Evolutionary conservation across 768 basidiomycete species (phyloP).

Genomic region (Lactarius trivialis): DNA sequence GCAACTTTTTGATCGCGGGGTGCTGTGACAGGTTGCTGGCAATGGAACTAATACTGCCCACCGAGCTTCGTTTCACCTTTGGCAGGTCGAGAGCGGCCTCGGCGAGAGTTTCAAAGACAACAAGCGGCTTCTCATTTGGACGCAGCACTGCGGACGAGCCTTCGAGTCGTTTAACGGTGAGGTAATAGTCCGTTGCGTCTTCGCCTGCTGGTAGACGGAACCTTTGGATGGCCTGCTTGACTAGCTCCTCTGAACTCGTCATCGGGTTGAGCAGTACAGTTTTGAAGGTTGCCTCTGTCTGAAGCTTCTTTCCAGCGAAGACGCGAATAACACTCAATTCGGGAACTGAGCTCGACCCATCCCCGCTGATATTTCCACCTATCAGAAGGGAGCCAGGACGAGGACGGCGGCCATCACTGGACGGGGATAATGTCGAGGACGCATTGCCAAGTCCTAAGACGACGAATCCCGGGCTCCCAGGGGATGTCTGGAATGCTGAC

Average conservation of each 20-base stretch:
- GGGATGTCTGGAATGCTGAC: constrained; percentile 69
- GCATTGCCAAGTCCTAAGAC: constrained; percentile 34
- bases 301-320: constrained; percentile 85
- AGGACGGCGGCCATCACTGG: constrained; percentile 42
- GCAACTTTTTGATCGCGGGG: constrained; percentile 88
- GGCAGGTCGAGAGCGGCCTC: constrained; percentile 75
- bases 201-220: constrained; percentile 73
- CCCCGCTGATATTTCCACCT: constrained; percentile 52
- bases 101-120: constrained; percentile 80
- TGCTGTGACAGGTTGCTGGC: constrained; percentile 89
- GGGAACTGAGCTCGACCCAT: constrained; percentile 56
- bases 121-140: constrained; percentile 74
- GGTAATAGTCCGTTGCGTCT: constrained; percentile 62
- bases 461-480: constrained; percentile 60
- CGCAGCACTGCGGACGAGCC: constrained; percentile 73
- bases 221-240: constrained; percentile 89
- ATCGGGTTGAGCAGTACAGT: constrained; percentile 87
- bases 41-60: constrained; percentile 92
- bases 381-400: constrained; percentile 77
- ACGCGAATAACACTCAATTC: constrained; percentile 93
- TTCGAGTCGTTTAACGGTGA: constrained; percentile 91
- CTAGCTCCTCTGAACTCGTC: constrained; percentile 77
- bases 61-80: constrained; percentile 87
- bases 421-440: constrained; percentile 36
- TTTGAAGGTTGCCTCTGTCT: constrained; percentile 97